Evolutionary conservation across 495 filamentous ascomycete species (phyloP).

Genomic region (Xylaria grammica): DNA sequence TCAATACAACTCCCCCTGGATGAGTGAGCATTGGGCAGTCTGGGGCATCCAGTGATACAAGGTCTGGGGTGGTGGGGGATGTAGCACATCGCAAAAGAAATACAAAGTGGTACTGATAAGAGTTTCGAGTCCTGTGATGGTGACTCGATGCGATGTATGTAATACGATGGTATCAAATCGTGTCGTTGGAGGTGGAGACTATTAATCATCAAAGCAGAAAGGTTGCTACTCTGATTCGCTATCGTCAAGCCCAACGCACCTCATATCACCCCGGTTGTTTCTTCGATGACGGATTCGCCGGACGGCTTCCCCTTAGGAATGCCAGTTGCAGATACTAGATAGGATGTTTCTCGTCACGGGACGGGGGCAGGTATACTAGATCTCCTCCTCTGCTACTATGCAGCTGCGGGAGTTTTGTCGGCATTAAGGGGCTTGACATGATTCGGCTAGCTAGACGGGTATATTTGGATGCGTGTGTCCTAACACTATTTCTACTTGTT

Average conservation of each 20-base stretch:
- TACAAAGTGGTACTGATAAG: not conserved
- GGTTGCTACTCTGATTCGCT: not conserved
- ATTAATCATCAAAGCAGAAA: constrained; percentile 5
- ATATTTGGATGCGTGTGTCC: not conserved
- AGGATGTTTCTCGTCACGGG: not conserved
- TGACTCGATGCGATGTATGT: not conserved
- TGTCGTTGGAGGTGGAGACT: constrained; percentile 2
- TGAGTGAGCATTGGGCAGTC: not conserved
- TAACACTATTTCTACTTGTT: not conserved
- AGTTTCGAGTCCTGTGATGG: not conserved
- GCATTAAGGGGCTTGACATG: not conserved
- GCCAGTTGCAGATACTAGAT: not conserved
- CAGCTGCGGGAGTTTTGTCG: not conserved
- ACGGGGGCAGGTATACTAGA: not conserved
- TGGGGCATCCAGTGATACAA: not conserved
- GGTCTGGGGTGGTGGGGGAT: too few relatives aligned
- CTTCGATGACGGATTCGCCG: not conserved
- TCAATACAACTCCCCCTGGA: not conserved
- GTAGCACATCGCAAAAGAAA: not conserved
- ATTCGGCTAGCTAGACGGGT: not conserved
- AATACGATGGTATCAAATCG: too few relatives aligned
- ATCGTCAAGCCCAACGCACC: not conserved
- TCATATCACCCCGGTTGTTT: not conserved
- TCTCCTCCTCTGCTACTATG: not conserved
- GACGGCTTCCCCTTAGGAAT: not conserved